Base-by-base conservation (phyloP, 1,284 basidiomycete genomes). In the Boletus hoseneyae region DNA sequence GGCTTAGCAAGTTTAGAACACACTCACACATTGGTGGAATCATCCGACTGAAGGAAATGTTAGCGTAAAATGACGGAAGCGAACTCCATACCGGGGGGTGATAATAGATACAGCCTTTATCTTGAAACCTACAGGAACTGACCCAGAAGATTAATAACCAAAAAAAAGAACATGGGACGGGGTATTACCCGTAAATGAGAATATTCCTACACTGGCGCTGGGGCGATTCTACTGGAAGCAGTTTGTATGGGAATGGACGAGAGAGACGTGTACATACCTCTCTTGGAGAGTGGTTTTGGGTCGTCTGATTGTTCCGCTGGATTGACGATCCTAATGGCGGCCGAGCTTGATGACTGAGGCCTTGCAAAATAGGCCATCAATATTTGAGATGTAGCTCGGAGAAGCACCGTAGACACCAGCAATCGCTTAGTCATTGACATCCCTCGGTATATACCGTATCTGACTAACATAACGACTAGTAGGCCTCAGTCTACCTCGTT, bases 201-300 rank as follows among this genome's bases (percentile, higher is more conserved):
- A 92, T 83, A 74, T 93, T 93, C 65, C 87, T 82, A 71, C 91
- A 94, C 64, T 92, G 85, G 42, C 87, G 79, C 65, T 87, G 85
- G 25, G 80, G 75, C 47, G 79, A 74, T 69, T 87, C 85, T 86
- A 60, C 47, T 38, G 41, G 32, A 41, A 40, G 53, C 39, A 18
- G 48, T 53, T 45, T 30, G 54, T 41, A 45, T 54, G 56, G 39
- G 51, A 29, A 42, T n/a, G n/a, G 10, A 44, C 10, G 48, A 42
- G 23, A 32, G 18, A 30, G 33, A 25, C 10, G 21, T 12, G 25
- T 16, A 63, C 67, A 47, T 55, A 77, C 78, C 77, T 63, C 71
- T 72, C 69, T 68, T 79, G 13, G 60, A 59, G 25, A 66, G 66
- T 23, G 69, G 63, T 53, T 68, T 71, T 19, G 60, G 49, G 53